Base-by-base conservation (phyloP, 495 filamentous ascomycete genomes). In the Daldinia childiae region DNA sequence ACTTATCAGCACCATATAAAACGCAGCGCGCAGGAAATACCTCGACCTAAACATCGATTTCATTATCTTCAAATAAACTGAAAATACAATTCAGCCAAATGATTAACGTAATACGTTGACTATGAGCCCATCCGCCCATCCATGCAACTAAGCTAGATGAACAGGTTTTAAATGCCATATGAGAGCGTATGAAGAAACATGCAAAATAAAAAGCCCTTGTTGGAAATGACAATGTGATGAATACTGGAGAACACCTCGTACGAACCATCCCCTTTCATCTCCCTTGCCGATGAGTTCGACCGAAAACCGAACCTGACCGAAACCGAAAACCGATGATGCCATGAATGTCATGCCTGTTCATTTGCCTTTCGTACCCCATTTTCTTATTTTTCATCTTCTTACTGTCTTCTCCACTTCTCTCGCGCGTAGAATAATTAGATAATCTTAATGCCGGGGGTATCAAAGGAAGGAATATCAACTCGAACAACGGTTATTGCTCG, bases 391-490 rank as follows among this genome's bases (percentile, higher is more conserved):
- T 36, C 50, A 52, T 52, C 8, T 36, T 38, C 29, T 30, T 58
- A 19, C 29, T 50, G n/a, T 55, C 26, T 60, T 65, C 61, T 61
- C 26, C 48, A 14, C 8, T 36, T 36, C 60, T 59, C 55, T 62
- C 58, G 30, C 43, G 38, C 29, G 32, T 50, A 61, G 58, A 59
- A 41, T 66, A 62, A 62, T 52, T 68, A 62, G 38, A 43, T 48
- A 32, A 26, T 36, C 6, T 34, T 52, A 72, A 72, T 72, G 60
- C 69, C 59, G 30, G 69, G 68, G 69, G 69, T 72, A 72, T 72
- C 69, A 72, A 48, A 72, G 55, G 64, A 68, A 72, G 55, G 39
- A 68, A 71, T 66, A 39, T 62, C 58, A 70, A 67, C 54, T 68
- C 69, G 59, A 72, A 55, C 69, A 60, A 72, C 48, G 48, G 55